Base-by-base conservation (phyloP, 2,329 filamentous ascomycete species). In the Fusarium xylarioides region DNA sequence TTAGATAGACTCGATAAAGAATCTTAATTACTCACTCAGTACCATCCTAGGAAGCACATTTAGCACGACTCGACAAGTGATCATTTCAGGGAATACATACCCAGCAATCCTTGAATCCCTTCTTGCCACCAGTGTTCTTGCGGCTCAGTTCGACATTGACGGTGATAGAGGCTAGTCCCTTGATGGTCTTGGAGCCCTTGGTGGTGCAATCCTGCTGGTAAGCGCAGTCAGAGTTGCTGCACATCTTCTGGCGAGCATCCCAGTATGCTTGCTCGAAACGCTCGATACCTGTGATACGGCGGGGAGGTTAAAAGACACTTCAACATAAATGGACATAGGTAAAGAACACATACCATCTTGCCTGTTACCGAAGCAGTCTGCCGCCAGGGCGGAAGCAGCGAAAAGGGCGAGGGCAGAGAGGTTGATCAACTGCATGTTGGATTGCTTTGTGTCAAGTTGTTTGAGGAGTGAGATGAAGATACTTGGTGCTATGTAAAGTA, bases 241-340 rank as follows among this genome's bases (percentile, higher is more conserved):
- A 64, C 61, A 64, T 64, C n/a, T 62, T 62, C 18, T 50, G 16
- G 15, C 61, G 61, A 12, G 61, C 61, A 3, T 52, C 9, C 61
- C 61, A 64, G 44, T 64, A 64, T 2, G 55, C 61, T 1, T 58
- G 18, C 10, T 53, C 7, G 0, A n/a, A 54, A 2, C 8, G 5
- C 6, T 54, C 23, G n/a, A n/a, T n/a, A n/a, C n/a, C n/a, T n/a
- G n/a, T n/a, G n/a, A n/a, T n/a, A n/a, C n/a, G n/a, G n/a, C n/a
- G n/a, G n/a, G n/a, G n/a, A n/a, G n/a, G n/a, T n/a, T n/a, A n/a
- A n/a, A n/a, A n/a, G n/a, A n/a, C n/a, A n/a, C n/a, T n/a, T n/a
- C n/a, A n/a, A n/a, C n/a, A n/a, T n/a, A n/a, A n/a, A n/a, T n/a
- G n/a, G n/a, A n/a, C n/a, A n/a, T n/a, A n/a, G n/a, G n/a, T n/a